phyloP scores from a whole-genome alignment of 1,284 basidiomycete species.

The Leccinum ponderosum region DNA sequence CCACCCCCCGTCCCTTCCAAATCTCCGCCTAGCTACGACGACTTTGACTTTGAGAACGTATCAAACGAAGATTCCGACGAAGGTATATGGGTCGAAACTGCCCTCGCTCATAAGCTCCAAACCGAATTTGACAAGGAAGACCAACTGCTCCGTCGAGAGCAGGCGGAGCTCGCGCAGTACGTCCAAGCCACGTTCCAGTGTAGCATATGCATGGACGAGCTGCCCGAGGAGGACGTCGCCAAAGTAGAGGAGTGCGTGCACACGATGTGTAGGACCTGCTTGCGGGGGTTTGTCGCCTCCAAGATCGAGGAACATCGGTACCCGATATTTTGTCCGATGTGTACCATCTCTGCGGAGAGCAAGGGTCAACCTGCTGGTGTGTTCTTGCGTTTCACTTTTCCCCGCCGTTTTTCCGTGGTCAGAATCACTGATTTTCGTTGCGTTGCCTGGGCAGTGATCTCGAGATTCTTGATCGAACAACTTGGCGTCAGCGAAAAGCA shows the following conservation, averaged over 20 bases:
- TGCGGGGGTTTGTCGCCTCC: slow-evolving; percentile 43
- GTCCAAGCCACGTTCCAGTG: slow-evolving; percentile 42
- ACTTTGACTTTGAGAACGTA: slow-evolving; percentile 2
- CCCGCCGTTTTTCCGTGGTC: background rate
- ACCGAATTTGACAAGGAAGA: slow-evolving; percentile 49
- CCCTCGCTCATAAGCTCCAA: slow-evolving; percentile 38
- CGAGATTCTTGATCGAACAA: slow-evolving; percentile 41
- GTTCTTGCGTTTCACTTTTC: slow-evolving; percentile 13
- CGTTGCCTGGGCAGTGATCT: slow-evolving; percentile 39
- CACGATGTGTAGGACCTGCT: slow-evolving; percentile 56
- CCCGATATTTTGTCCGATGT: slow-evolving; percentile 63
- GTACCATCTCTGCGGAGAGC: slow-evolving; percentile 34
- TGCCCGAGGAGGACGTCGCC: slow-evolving; percentile 47
- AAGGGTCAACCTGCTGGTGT: slow-evolving; percentile 40
- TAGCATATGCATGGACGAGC: slow-evolving; percentile 56
- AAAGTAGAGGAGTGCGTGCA: slow-evolving; percentile 51
- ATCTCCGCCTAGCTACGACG: slow-evolving; percentile 12
- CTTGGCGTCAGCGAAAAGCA: slow-evolving; percentile 52
- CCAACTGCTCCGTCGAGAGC: slow-evolving; percentile 37
- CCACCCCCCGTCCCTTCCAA: slow-evolving; percentile 24
- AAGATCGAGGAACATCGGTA: slow-evolving; percentile 55
- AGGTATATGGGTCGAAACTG: slow-evolving; percentile 11
- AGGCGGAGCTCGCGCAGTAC: slow-evolving; percentile 40
- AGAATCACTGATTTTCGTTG: background rate
- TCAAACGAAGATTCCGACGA: slow-evolving; percentile 5